Base-by-base conservation (phyloP, 2,329 filamentous ascomycete genomes). In the Penicillium sp. region DNA sequence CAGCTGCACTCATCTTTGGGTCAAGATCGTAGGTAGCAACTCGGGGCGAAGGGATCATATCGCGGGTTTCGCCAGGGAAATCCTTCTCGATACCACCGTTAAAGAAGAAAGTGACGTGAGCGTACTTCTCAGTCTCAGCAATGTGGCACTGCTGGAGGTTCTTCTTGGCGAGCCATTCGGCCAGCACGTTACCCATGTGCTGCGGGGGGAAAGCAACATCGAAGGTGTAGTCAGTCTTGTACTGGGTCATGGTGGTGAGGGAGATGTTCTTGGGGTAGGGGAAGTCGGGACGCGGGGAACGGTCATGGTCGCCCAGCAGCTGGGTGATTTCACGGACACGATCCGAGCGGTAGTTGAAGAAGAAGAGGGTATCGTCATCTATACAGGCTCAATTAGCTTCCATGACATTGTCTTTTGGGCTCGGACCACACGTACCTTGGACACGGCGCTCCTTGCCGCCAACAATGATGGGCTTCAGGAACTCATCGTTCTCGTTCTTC, bases 331-430 rank as follows among this genome's bases (percentile, higher is more conserved):
- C 94, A 68, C 94, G 90, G 53, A 93, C 93, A 76, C 94, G 93
- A 76, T 99, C 94, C 57, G 94, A 97, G 72, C 94, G 91, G 84
- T 99, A 99, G 87, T 99, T 99, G 90, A 99, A 99, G 86, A 97
- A 97, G 86, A 97, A 97, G 70, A 97, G 85, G 53, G 91, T 93
- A 74, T 99, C 94, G 66, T 89, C 84, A 73, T 97, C 92, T 92
- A 64, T 25, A 36, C 53, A 4, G 60, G 65, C 21, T 39, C 27
- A 48, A 64, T 70, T 57, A 67, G 66, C 51, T 59, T 31, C 38
- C 31, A 23, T 9, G n/a, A 38, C 13, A 21, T 49, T 57, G 33
- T 10, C 27, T 39, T 17, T 15, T 51, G 15, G 27, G 21, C 19
- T 27, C 41, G 15, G 7, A 39, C 23, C 23, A 39, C 17, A 65